phyloP scores from a whole-genome alignment of 1,284 basidiomycete genomes.

The Ganoderma meredithae region DNA sequence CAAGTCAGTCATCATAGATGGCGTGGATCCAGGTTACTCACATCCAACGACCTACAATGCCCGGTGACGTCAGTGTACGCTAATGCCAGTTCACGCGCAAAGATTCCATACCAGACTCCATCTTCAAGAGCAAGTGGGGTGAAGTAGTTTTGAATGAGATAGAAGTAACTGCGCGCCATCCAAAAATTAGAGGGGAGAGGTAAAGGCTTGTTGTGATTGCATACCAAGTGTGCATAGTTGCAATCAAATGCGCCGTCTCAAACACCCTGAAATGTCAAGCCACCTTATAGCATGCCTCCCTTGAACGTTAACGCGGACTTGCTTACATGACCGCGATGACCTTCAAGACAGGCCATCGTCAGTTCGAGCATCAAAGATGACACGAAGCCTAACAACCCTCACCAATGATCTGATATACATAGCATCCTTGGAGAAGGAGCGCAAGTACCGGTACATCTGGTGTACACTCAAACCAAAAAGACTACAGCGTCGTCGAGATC shows the following conservation, averaged over 20 bases:
- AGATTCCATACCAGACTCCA: constrained; percentile 9
- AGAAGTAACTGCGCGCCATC: constrained; percentile 7
- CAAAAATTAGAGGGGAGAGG: not conserved
- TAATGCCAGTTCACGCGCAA: too few relatives aligned
- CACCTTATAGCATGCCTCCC: not conserved
- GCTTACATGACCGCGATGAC: constrained; percentile 16
- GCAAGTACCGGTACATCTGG: constrained; percentile 14
- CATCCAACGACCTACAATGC: constrained; percentile 4
- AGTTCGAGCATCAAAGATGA: not conserved
- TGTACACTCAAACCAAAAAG: constrained; percentile 15
- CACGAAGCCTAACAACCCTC: not conserved
- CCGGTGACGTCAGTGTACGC: not conserved
- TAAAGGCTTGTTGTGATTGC: not conserved
- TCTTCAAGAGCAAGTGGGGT: not conserved
- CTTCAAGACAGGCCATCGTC: not conserved
- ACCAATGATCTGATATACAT: constrained; percentile 18
- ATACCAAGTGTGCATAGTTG: constrained; percentile 8
- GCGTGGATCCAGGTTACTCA: not conserved
- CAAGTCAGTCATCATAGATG: not conserved
- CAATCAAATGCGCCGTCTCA: constrained; percentile 4
- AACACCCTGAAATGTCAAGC: not conserved
- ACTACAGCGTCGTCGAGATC: not conserved
- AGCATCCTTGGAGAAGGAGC: constrained; percentile 12
- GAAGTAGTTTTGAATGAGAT: constrained; percentile 6
- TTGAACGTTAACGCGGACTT: not conserved